These are phyloP conservation scores for Claviceps lovelessii DNA, from an alignment of 2,329 filamentous ascomycete genomes.

Conservation along the genomic window DNA sequence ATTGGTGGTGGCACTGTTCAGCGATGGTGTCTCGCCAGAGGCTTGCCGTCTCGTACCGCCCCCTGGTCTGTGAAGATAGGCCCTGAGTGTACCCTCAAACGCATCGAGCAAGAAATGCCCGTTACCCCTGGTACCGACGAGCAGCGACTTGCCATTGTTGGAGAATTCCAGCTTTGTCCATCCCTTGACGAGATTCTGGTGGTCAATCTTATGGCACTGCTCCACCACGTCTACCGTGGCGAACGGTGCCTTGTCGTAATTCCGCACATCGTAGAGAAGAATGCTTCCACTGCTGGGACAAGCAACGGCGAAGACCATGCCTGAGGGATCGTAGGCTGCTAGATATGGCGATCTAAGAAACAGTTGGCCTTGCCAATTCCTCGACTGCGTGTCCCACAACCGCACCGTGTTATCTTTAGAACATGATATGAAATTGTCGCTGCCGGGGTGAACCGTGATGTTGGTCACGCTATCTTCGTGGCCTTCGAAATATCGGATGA, in stretches of 20 bases:
- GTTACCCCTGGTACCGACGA: conserved; percentile 68
- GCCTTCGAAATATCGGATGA: conserved; percentile 89
- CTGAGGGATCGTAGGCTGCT: conserved; percentile 81
- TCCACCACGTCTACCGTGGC: conserved; percentile 67
- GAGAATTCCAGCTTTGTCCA: conserved; percentile 94
- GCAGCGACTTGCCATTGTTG: conserved; percentile 80
- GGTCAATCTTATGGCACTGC: conserved; percentile 31
- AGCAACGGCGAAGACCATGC: conserved; percentile 78
- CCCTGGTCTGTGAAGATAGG: conserved; percentile 50
- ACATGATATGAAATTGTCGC: conserved; percentile 85
- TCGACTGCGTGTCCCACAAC: conserved; percentile 75
- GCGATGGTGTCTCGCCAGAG: conserved; percentile 32
- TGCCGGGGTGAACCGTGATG: conserved; percentile 69
- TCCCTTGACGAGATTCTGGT: conserved; percentile 46
- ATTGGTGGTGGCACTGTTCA: conserved; percentile 3
- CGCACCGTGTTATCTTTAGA: conserved; percentile 81
- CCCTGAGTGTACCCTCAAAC: conserved; percentile 67
- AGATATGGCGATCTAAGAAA: conserved; percentile 71
- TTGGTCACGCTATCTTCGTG: conserved; percentile 76
- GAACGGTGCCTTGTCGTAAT: conserved; percentile 87
- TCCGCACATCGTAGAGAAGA: conserved; percentile 82
- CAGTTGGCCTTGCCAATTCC: conserved; percentile 65
- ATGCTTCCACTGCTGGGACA: conserved; percentile 67
- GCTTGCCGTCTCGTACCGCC: conserved; percentile 39
- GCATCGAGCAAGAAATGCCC: conserved; percentile 91